phyloP scores from a whole-genome alignment of 2,329 filamentous ascomycete genomes.

The Aspergillus quadricinctus region DNA sequence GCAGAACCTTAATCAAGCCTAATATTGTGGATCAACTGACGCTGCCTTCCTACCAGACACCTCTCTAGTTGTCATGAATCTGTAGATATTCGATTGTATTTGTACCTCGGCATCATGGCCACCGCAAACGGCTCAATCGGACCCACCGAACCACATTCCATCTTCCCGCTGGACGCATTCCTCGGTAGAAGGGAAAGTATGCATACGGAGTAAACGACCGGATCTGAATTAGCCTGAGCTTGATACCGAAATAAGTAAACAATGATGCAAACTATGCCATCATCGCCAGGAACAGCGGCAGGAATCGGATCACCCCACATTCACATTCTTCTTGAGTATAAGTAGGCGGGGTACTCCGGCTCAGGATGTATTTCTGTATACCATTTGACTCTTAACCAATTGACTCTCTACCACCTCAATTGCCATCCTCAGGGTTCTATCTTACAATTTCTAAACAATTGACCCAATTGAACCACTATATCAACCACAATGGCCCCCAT shows the following conservation, averaged over 20 bases:
- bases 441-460: not conserved
- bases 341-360: not conserved
- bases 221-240: not conserved
- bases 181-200: not conserved
- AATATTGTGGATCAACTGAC: not conserved
- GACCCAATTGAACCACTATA: not conserved
- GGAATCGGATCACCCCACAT: not conserved
- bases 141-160: not conserved
- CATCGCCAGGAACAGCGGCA: not conserved
- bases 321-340: not conserved
- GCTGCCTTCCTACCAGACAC: no score
- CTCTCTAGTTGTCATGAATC: no score
- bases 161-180: not conserved
- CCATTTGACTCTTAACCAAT: no score
- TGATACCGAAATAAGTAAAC: not conserved
- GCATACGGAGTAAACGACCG: no score
- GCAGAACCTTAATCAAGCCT: not conserved
- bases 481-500: slow-evolving; percentile 14
- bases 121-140: not conserved
- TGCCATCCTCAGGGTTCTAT: no score
- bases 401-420: no score
- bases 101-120: not conserved
- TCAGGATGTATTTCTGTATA: not conserved
- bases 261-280: not conserved
- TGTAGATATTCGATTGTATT: not conserved